Conservation (phyloP, 805 yeast species). For the Saturnispora saitoi region DNA sequence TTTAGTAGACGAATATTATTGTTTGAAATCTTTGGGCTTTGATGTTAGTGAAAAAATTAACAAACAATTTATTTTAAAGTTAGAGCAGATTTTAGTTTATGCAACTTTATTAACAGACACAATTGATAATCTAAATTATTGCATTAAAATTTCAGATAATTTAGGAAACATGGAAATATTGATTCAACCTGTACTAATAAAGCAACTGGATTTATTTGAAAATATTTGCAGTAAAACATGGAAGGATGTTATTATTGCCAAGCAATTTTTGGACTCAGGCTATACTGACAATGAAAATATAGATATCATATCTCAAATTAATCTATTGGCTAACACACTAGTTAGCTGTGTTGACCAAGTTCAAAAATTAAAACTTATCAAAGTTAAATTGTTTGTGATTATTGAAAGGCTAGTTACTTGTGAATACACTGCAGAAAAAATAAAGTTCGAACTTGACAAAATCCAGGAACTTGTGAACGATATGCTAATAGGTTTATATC, state of each 20-base stretch:
- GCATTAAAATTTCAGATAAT: neutral
- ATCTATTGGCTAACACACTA: neutral
- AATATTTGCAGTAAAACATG: neutral
- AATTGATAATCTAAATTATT: conserved; percentile 1
- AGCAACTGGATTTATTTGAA: neutral
- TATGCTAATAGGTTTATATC: conserved; percentile 6
- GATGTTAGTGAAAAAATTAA: conserved; percentile 1
- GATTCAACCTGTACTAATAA: neutral
- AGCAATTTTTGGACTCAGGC: neutral
- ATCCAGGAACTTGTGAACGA: conserved; percentile 1
- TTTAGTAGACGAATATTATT: conserved; percentile 24
- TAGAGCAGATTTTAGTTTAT: neutral
- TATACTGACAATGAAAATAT: neutral
- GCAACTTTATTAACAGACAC: conserved; percentile 1
- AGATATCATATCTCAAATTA: neutral
- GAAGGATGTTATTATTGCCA: conserved; percentile 1
- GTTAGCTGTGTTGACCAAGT: neutral
- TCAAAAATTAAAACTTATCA: conserved; percentile 4
- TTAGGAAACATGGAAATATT: conserved; percentile 7
- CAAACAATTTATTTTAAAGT: conserved; percentile 1
- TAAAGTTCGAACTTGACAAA: neutral
- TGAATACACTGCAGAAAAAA: neutral
- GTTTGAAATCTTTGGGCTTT: conserved; percentile 11
- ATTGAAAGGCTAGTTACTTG: neutral
- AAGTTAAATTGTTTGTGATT: neutral